phyloP scores from a whole-genome alignment of 257 asterid species.

The Nicotiana sylvestris region DNA sequence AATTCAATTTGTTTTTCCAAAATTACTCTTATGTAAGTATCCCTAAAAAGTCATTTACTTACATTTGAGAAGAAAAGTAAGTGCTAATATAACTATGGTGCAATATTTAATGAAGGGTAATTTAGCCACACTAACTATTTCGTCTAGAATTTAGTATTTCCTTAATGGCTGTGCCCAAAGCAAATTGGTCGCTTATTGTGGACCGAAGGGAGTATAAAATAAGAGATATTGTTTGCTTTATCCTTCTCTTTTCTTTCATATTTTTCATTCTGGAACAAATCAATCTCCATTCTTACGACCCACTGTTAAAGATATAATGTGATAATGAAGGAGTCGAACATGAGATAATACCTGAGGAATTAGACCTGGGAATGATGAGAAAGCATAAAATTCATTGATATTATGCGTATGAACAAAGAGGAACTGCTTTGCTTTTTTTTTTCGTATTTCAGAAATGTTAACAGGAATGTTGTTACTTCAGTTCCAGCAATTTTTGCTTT shows the following conservation, averaged over 20 bases:
- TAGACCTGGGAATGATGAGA: neutral
- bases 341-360: neutral
- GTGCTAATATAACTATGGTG: too few relatives aligned
- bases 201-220: neutral
- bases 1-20: too few relatives aligned
- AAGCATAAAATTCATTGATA: neutral
- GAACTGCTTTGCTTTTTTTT: neutral
- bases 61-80: too few relatives aligned
- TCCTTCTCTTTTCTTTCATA: neutral
- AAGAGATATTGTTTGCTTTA: neutral
- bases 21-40: too few relatives aligned
- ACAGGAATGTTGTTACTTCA: neutral
- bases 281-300: neutral
- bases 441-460: neutral
- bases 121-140: too few relatives aligned
- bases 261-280: neutral
- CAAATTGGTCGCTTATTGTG: too few relatives aligned
- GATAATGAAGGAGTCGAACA: neutral
- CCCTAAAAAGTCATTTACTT: too few relatives aligned
- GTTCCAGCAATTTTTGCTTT: neutral
- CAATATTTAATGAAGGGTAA: too few relatives aligned
- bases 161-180: too few relatives aligned
- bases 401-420: neutral
- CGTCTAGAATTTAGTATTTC: too few relatives aligned
- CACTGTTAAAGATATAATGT: neutral